Conservation (phyloP, 805 yeast species). For the Pichia kluyveri region DNA sequence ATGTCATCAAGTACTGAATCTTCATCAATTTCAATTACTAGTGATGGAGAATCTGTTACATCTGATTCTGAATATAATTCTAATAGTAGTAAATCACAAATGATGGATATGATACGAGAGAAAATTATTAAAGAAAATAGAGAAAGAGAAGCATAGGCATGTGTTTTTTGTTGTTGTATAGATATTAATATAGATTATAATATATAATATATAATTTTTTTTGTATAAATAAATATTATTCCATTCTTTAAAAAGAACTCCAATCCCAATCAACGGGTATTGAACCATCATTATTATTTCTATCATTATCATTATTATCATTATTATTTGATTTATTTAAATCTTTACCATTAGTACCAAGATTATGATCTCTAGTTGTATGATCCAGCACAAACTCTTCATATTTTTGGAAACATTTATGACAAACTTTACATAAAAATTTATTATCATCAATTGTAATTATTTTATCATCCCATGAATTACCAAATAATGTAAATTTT, state of each 20-base stretch:
- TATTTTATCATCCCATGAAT: conserved; percentile 9
- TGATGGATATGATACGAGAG: conserved; percentile 18
- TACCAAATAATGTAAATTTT: conserved; percentile 27
- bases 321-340: conserved; percentile 8
- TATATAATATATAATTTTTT: no score
- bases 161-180: not conserved
- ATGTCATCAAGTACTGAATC: conserved; percentile 24
- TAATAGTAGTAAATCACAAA: not conserved
- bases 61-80: conserved; percentile 9
- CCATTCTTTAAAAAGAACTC: conserved; percentile 26
- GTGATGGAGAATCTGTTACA: conserved; percentile 15
- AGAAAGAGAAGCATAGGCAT: conserved; percentile 11
- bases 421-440: conserved; percentile 28
- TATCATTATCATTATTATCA: not conserved
- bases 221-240: no score
- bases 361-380: conserved; percentile 21
- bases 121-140: conserved; percentile 24
- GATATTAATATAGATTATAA: no score
- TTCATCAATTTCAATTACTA: conserved; percentile 20
- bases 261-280: conserved; percentile 33
- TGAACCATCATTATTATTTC: conserved; percentile 7
- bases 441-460: conserved; percentile 9
- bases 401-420: conserved; percentile 25
- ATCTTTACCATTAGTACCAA: conserved; percentile 14
- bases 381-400: conserved; percentile 26